Percentiles rank a stretch among this genome's conserved stretches.
Conservation (phyloP, 495 filamentous ascomycete genomes). For the Neurospora hispaniola region DNA sequence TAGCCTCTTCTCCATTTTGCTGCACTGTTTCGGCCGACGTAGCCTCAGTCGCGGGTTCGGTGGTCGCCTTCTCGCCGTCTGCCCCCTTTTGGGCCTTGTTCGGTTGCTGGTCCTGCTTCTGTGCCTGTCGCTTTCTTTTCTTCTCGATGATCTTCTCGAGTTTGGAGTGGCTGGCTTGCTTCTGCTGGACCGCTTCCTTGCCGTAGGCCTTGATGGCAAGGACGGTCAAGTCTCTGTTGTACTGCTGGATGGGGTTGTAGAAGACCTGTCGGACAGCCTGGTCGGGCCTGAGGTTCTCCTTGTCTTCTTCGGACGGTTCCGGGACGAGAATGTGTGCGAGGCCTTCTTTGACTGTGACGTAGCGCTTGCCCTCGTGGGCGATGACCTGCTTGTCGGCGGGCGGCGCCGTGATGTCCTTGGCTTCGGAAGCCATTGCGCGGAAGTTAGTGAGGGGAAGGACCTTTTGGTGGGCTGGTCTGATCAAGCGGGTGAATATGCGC, state of each 20-base stretch:
- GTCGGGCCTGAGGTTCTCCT: constrained; percentile 15
- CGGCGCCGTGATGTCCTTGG: constrained; percentile 11
- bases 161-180: constrained; percentile 26
- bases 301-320: constrained; percentile 20
- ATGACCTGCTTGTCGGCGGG: constrained; percentile 25
- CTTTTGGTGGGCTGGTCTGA: neutral
- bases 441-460: neutral
- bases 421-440: constrained; percentile 20
- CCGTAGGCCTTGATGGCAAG: constrained; percentile 79
- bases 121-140: constrained; percentile 36
- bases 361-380: constrained; percentile 27
- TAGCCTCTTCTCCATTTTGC: constrained; percentile 9
- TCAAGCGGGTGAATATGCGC: constrained; percentile 5
- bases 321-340: constrained; percentile 37
- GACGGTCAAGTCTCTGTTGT: constrained; percentile 91
- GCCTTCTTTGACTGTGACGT: constrained; percentile 34
- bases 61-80: constrained; percentile 1
- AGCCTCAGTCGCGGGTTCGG: constrained; percentile 1
- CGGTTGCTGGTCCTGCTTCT: constrained; percentile 18
- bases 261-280: constrained; percentile 67
- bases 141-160: constrained; percentile 31
- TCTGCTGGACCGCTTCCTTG: constrained; percentile 49
- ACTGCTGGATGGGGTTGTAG: constrained; percentile 98
- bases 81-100: constrained; percentile 14
- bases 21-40: constrained; percentile 2